A percentile compares a stretch with the other conserved stretches of the same genome.
Conservation (phyloP, 2,329 filamentous ascomycete genomes). For the Botrytis galanthina region DNA sequence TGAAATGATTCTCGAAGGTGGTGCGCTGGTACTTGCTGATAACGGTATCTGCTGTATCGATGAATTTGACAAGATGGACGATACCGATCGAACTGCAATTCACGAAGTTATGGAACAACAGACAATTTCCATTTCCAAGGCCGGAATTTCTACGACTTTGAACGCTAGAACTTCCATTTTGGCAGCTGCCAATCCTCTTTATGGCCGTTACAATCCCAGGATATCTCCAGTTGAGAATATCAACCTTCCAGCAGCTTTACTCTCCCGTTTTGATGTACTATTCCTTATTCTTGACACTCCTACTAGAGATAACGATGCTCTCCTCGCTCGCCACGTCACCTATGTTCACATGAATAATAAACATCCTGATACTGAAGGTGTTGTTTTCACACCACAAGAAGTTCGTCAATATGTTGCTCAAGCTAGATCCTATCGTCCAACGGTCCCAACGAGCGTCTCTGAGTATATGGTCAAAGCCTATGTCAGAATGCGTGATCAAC, state of each 20-base stretch:
- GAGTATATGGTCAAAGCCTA: slow-evolving; percentile 98
- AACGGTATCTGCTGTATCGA: slow-evolving; percentile 83
- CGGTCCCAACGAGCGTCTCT: slow-evolving; percentile 78
- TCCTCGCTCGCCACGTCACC: slow-evolving; percentile 91
- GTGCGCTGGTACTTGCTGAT: slow-evolving; percentile 74
- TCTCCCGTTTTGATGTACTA: slow-evolving; percentile 95
- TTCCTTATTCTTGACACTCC: slow-evolving; percentile 97
- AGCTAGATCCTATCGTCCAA: slow-evolving; percentile 83
- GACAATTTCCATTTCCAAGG: slow-evolving; percentile 82
- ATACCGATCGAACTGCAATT: slow-evolving; percentile 73
- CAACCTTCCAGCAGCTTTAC: slow-evolving; percentile 92
- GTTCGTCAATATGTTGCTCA: slow-evolving; percentile 95
- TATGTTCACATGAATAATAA: slow-evolving; percentile 96
- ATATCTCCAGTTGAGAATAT: slow-evolving; percentile 98
- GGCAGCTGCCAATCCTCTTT: slow-evolving; percentile 93
- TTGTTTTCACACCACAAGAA: slow-evolving; percentile 90
- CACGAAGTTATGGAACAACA: slow-evolving; percentile 90
- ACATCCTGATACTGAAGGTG: slow-evolving; percentile 73
- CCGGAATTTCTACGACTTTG: slow-evolving; percentile 92
- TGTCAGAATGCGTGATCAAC: slow-evolving; percentile 87
- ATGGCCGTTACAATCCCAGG: slow-evolving; percentile 96
- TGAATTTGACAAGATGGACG: slow-evolving; percentile 85
- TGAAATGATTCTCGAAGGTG: slow-evolving; percentile 77
- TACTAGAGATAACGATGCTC: slow-evolving; percentile 82
- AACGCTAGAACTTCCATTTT: slow-evolving; percentile 96